These are phyloP conservation scores for Ilex aquifolium DNA, from an alignment of 257 asterid species.

Conservation along the genomic window DNA sequence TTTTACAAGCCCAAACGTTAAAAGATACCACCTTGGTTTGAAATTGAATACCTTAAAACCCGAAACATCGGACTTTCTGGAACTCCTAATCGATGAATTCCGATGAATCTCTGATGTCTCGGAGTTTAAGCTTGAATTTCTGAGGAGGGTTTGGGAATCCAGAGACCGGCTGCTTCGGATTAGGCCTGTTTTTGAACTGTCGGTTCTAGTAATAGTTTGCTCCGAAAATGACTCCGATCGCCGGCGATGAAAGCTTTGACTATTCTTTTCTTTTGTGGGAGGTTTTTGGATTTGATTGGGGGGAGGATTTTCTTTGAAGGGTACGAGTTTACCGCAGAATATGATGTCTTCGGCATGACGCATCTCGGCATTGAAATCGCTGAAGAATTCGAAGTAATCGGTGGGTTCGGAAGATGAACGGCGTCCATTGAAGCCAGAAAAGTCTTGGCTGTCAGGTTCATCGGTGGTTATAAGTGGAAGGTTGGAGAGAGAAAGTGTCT, in stretches of 20 bases:
- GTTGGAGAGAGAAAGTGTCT: no score
- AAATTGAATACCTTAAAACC: background rate
- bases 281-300: background rate
- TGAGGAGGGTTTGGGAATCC: background rate
- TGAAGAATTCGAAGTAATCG: conserved; percentile 5
- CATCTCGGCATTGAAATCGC: conserved; percentile 12
- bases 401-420: no score
- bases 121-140: background rate
- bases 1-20: conserved; percentile 10
- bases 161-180: conserved; percentile 1
- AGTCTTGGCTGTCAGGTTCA: no score
- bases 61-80: no score
- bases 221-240: conserved; percentile 8
- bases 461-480: no score
- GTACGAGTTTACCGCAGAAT: conserved; percentile 13
- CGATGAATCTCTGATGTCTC: background rate
- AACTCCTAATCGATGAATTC: no score
- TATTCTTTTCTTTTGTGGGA: background rate
- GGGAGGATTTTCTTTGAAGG: background rate
- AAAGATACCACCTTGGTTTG: conserved; percentile 10
- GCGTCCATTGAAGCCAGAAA: no score
- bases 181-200: background rate
- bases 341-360: conserved; percentile 18
- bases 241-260: background rate
- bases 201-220: background rate